Conservation (phyloP, 164 flowering plant species). For the Vitis labrusca region DNA sequence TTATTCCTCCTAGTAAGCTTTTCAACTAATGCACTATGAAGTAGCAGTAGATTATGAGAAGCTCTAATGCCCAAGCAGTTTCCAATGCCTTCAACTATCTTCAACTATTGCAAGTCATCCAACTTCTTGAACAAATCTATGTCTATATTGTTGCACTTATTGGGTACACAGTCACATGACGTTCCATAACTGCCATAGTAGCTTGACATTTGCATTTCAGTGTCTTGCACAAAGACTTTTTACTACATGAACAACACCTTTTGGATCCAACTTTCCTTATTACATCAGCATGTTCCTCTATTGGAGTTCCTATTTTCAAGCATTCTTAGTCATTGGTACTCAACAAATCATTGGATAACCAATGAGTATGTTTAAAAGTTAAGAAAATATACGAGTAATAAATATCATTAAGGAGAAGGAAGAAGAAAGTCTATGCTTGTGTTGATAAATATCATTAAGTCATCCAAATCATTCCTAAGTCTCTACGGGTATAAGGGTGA, state of each 20-base stretch:
- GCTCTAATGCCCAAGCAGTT: constrained; percentile 23
- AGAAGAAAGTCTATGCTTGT: too few relatives aligned
- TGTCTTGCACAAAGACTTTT: constrained; percentile 63
- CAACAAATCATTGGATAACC: not conserved
- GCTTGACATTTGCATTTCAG: constrained; percentile 72
- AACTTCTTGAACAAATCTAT: not conserved
- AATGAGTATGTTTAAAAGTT: too few relatives aligned
- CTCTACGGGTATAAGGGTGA: too few relatives aligned
- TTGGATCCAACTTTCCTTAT: constrained; percentile 9
- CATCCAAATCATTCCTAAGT: too few relatives aligned
- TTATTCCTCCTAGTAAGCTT: constrained; percentile 41
- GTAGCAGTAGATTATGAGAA: constrained; percentile 71
- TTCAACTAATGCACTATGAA: constrained; percentile 65
- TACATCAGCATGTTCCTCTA: constrained; percentile 10
- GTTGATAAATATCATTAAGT: too few relatives aligned
- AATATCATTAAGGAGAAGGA: too few relatives aligned
- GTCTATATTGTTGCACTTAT: constrained; percentile 65
- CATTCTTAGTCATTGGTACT: constrained; percentile 10
- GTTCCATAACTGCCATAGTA: constrained; percentile 39
- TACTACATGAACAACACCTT: constrained; percentile 68
- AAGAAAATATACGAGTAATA: too few relatives aligned
- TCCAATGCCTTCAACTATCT: too few relatives aligned
- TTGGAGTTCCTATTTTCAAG: constrained; percentile 18
- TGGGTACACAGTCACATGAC: constrained; percentile 57
- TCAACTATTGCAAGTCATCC: too few relatives aligned